Conservation (phyloP, 495 filamentous ascomycete genomes). For the Penicillium nucicola region DNA sequence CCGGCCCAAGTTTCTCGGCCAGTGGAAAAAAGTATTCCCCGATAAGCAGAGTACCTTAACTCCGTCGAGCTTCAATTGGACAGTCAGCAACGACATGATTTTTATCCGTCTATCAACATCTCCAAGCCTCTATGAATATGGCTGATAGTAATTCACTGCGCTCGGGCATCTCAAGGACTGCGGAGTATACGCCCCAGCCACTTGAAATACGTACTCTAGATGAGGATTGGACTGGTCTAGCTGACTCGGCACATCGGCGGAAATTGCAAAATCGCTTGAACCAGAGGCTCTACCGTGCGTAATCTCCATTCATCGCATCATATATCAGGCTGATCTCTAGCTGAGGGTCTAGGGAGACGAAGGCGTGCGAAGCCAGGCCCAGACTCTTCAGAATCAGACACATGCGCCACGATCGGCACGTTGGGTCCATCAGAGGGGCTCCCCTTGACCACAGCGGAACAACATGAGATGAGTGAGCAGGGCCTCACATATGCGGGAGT, state of each 20-base stretch:
- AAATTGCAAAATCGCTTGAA: constrained; percentile 28
- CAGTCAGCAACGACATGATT: no score
- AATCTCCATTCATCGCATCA: background rate
- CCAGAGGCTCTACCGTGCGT: constrained; percentile 19
- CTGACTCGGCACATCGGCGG: constrained; percentile 13
- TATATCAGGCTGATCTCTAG: no score
- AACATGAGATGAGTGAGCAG: background rate
- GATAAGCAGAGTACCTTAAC: no score
- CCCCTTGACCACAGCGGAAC: background rate
- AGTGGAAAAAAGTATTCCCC: no score
- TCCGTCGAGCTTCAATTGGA: no score
- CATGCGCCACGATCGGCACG: background rate
- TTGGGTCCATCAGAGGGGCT: background rate
- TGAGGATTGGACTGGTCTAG: constrained; percentile 20
- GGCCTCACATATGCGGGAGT: background rate
- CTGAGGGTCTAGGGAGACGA: background rate
- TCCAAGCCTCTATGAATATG: no score
- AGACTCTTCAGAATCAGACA: background rate
- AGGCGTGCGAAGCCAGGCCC: background rate
- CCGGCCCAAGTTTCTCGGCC: no score
- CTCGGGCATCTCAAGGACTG: no score
- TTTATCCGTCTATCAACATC: no score
- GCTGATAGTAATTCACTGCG: no score
- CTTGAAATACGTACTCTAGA: no score
- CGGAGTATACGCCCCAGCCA: no score